phyloP scores from a whole-genome alignment of 1,284 basidiomycete genomes.

The Marasmius tenuissimus region DNA sequence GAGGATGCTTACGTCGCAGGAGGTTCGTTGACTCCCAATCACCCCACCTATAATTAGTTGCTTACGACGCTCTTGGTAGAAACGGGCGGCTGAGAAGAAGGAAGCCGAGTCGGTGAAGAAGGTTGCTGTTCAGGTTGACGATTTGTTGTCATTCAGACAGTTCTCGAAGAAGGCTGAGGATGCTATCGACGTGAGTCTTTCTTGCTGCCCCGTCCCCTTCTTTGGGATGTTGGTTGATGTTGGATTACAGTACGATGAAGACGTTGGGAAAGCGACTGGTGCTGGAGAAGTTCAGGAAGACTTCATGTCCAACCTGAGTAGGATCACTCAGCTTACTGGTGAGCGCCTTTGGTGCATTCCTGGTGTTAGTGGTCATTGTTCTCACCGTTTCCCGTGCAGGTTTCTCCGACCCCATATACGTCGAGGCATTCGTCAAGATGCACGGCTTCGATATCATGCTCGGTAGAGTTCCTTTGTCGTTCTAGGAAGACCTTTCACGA shows the following conservation, averaged over 20 bases:
- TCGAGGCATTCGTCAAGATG: constrained; percentile 97
- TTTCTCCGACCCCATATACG: constrained; percentile 98
- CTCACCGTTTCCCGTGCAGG: constrained; percentile 42
- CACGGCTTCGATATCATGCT: constrained; percentile 98
- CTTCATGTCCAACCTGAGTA: constrained; percentile 94
- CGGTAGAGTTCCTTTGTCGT: constrained; percentile 43
- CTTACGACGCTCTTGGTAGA: constrained; percentile 48
- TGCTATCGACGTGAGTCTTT: constrained; percentile 70
- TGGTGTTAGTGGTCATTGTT: not conserved
- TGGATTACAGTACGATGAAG: constrained; percentile 75
- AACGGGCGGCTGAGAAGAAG: constrained; percentile 84
- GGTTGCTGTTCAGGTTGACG: constrained; percentile 87
- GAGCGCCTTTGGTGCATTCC: not conserved
- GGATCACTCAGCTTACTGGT: constrained; percentile 94
- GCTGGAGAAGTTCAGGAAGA: constrained; percentile 85
- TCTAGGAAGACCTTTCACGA: not conserved
- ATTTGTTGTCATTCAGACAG: constrained; percentile 90
- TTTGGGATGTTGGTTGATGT: not conserved
- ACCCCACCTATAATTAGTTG: not conserved
- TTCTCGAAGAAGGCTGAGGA: constrained; percentile 92
- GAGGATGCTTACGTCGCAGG: constrained; percentile 92
- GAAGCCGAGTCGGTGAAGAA: constrained; percentile 74
- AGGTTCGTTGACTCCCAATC: constrained; percentile 48
- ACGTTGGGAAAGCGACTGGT: constrained; percentile 91
- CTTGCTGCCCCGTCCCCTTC: no score